phyloP scores from a whole-genome alignment of 306 rosid genomes.

The Betula pendula region DNA sequence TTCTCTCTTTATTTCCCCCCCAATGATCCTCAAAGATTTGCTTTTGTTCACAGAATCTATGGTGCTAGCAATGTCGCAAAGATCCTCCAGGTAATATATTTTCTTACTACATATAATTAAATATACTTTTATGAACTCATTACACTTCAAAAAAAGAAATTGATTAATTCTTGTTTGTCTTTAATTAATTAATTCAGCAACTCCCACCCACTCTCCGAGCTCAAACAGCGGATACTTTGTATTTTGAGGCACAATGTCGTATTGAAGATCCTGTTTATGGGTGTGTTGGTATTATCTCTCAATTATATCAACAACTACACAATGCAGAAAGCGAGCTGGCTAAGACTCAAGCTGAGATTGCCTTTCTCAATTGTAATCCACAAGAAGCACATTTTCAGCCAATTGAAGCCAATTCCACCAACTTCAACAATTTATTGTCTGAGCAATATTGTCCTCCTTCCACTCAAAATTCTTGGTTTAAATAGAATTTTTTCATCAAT shows the following conservation, averaged over 20 bases:
- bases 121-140: not conserved
- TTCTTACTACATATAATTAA: too few species aligned
- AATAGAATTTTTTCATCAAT: too few species aligned
- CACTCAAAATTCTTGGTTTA: conserved; percentile 27
- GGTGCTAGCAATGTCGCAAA: conserved; percentile 78
- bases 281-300: conserved; percentile 57
- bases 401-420: conserved; percentile 15
- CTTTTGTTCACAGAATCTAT: conserved; percentile 64
- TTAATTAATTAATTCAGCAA: conserved; percentile 41
- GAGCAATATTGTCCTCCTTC: conserved; percentile 27
- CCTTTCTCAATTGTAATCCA: conserved; percentile 19
- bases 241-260: conserved; percentile 61
- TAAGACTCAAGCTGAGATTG: conserved; percentile 52
- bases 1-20: conserved; percentile 72
- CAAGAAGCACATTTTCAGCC: not conserved
- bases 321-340: conserved; percentile 46
- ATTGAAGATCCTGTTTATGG: conserved; percentile 73
- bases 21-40: conserved; percentile 71
- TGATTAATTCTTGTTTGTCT: not conserved
- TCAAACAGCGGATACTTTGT: conserved; percentile 52
- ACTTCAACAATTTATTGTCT: conserved; percentile 10
- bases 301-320: conserved; percentile 48
- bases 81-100: conserved; percentile 58
- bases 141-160: too few species aligned
- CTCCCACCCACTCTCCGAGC: conserved; percentile 44